phyloP scores from a whole-genome alignment of 2,329 filamentous ascomycete species.

The Neoarthrinium moseri region DNA sequence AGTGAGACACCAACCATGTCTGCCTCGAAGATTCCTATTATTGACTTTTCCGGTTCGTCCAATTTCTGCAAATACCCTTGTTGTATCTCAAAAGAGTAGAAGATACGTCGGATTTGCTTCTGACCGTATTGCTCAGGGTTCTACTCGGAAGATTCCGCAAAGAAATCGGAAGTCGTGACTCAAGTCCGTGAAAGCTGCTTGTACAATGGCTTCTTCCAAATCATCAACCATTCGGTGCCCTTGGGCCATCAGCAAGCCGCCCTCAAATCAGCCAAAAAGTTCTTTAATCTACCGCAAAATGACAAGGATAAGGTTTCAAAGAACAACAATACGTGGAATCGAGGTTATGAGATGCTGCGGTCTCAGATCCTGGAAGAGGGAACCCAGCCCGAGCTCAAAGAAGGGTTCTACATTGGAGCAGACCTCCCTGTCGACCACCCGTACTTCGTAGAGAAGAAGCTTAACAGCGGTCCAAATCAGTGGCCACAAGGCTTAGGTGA shows the following conservation, averaged over 20 bases:
- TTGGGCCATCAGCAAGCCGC: background rate
- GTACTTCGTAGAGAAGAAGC: conserved; percentile 37
- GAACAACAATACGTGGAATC: conserved; percentile 8
- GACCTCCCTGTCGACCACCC: conserved; percentile 20
- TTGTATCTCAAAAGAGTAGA: background rate
- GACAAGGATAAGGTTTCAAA: conserved; percentile 9
- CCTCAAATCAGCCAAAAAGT: background rate
- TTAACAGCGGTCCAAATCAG: conserved; percentile 7
- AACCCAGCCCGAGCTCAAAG: conserved; percentile 15
- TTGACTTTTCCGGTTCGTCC: conserved; percentile 30
- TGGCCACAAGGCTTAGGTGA: conserved; percentile 24
- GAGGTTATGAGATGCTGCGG: conserved; percentile 9
- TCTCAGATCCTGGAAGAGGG: conserved; percentile 13
- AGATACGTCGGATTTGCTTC: background rate
- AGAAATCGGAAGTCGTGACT: conserved; percentile 28
- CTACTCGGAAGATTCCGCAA: conserved; percentile 17
- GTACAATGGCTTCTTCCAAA: conserved; percentile 12
- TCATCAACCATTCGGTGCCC: conserved; percentile 6
- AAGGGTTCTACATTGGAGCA: conserved; percentile 7
- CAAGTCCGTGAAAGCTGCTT: conserved; percentile 40
- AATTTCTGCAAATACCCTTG: background rate
- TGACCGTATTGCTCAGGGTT: no score
- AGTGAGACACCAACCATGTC: no score
- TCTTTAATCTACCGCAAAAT: conserved; percentile 5
- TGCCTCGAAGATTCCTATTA: conserved; percentile 22